Base-by-base conservation (phyloP, 139 green algal species). In the Astrephomene gubernaculifera region DNA sequence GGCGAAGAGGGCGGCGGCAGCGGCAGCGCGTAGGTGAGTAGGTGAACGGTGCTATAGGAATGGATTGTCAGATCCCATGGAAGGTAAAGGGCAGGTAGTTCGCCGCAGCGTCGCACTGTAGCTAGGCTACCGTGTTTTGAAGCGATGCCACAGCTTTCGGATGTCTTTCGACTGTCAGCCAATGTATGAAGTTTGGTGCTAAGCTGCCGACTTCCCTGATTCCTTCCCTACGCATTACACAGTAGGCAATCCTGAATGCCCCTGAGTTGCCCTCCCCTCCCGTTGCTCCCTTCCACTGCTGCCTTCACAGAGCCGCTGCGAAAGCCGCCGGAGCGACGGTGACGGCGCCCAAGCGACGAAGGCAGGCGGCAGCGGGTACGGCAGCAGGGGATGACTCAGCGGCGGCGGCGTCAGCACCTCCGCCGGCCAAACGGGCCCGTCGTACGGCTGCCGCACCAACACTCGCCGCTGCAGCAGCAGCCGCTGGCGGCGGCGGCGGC, bases 401-500 rank as follows among this genome's bases (percentile, higher is more conserved):
- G 27, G 39, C 3, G 10, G 27, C 44, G 2, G 43, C 70, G 41
- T 3, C 22, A 43, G n/a, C 68, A 27, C 22, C 44, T 14, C 70
- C 43, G 43, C 70, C 70, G 0, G 41, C 29, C 21, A 78, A 78
- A 25, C 70, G 70, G 29, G 70, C 70, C 1, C 70, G 70, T 0
- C 41, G 43, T 6, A 41, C 70, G 43, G 2, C 70, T 14, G 25
- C 31, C 52, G 35, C 52, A 7, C 17, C 33, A n/a, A 33, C n/a
- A 9, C 6, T 49, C 45, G n/a, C 45, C 12, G 49, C 72, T 17
- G 45, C 49, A 33, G n/a, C 45, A 67, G 49, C 72, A 80, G 29
- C 44, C n/a, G n/a, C n/a, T 14, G 71, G 45, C 27, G 72, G 44
- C 45, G 72, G 39, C 71, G 65, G 65, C 65, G 65, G 49, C n/a